Evolutionary conservation across 345 rosid species (phyloP).

Genomic region (Gossypium bickii): DNA sequence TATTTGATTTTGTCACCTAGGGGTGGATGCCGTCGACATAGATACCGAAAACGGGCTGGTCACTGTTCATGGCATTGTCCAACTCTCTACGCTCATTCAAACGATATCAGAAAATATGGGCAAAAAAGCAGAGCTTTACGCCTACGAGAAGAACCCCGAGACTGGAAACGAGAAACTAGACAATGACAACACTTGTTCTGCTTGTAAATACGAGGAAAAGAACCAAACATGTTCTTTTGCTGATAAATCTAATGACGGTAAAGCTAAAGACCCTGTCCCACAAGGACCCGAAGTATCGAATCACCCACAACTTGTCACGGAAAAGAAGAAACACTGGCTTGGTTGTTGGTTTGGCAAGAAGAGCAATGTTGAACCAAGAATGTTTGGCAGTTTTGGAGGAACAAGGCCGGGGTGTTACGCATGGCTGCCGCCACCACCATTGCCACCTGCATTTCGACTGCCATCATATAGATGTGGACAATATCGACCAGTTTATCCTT

Average conservation of each 20-base stretch:
- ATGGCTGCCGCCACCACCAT: not conserved
- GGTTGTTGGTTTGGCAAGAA: not conserved
- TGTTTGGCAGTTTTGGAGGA: not conserved
- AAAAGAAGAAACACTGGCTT: not conserved
- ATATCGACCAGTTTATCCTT: not conserved
- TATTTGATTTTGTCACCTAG: not conserved
- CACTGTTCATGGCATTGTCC: conserved; percentile 16
- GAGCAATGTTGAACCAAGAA: not conserved
- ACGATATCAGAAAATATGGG: conserved; percentile 7
- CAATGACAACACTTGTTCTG: not conserved
- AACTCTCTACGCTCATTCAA: conserved; percentile 8
- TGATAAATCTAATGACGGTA: not conserved
- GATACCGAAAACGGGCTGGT: conserved; percentile 15
- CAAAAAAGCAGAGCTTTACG: conserved; percentile 13
- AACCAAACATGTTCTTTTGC: not conserved
- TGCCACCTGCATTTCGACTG: not conserved
- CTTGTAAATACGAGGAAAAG: not conserved
- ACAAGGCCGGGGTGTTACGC: not conserved
- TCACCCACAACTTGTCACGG: not conserved
- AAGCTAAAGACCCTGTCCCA: not conserved
- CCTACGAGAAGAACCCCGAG: conserved; percentile 17
- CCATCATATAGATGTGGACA: not conserved
- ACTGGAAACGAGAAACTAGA: not conserved
- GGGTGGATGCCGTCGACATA: conserved; percentile 18
- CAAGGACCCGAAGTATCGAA: not conserved